Evolutionary conservation across 352 stramenopile species (phyloP).

Genomic region (Globisporangium orthogonon): DNA sequence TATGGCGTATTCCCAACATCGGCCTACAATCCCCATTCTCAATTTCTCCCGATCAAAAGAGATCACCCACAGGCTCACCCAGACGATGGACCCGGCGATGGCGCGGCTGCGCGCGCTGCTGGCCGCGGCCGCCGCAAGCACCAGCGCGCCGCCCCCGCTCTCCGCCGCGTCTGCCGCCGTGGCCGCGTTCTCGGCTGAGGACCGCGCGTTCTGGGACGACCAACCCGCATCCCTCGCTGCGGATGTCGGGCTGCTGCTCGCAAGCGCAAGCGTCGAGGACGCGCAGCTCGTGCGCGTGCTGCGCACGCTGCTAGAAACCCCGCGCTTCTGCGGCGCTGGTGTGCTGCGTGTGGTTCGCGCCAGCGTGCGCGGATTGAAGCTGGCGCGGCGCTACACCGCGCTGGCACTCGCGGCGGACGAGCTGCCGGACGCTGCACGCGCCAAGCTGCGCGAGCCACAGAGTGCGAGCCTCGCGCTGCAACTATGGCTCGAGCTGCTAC

Average conservation of each 20-base stretch:
- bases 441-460: constrained; percentile 20
- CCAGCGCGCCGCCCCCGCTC: constrained; percentile 4
- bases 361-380: constrained; percentile 61
- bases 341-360: constrained; percentile 48
- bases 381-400: constrained; percentile 69
- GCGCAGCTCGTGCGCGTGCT: constrained; percentile 29
- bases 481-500: constrained; percentile 61
- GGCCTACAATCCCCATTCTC: no score
- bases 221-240: constrained; percentile 19
- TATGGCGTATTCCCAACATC: no score
- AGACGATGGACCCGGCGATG: constrained; percentile 28
- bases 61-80: no score
- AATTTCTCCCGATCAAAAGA: no score
- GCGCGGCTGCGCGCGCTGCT: constrained; percentile 40
- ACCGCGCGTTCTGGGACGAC: constrained; percentile 52
- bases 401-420: constrained; percentile 30
- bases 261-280: constrained; percentile 33
- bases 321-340: constrained; percentile 26
- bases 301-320: constrained; percentile 27
- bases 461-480: constrained; percentile 22
- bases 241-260: constrained; percentile 58
- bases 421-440: constrained; percentile 35
- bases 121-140: constrained; percentile 25
- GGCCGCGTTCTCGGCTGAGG: constrained; percentile 22
- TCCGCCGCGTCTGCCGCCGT: constrained; percentile 7